Evolutionary conservation across 2,329 filamentous ascomycete species (phyloP), one percentile per base, ranked within the genome.

Genomic region (Pseudogymnoascus sp.): DNA sequence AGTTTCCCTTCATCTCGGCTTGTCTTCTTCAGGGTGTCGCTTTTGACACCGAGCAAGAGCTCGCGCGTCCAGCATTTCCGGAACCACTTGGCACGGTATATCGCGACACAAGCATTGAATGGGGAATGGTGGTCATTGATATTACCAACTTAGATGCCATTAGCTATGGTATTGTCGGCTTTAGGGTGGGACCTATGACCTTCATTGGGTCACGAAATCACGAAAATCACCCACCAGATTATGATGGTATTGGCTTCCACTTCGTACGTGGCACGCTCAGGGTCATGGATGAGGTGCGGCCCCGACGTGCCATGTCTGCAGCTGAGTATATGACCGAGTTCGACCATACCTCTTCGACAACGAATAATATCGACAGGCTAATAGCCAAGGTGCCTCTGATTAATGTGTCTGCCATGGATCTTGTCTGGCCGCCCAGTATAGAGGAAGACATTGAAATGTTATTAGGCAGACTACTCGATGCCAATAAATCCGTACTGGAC

Each of bases 101-200:
- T 14, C 67, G 67, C 37, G 67, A 69, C 63, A 43, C 62, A 11
- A 62, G 63, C 63, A 31, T 65, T 21, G 65, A 68, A 38, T 69
- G 67, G 67, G 67, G 67, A 9, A 69, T 69, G 67, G 66, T 67
- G 12, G 62, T 69, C 16, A 14, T 68, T n/a, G 65, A 69, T 31
- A 67, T 68, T 46, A 69, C 67, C 3, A 61, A 69, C 12, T 49
- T 67, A 9, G 21, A 65, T n/a, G 49, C 46, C 5, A 25, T 68
- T 25, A 60, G 66, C 2, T 68, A 68, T 53, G 66, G 67, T 18
- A 68, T 68, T 38, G 67, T 68, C 25, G 67, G 67, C 28, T 68
- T 68, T 61, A 11, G 53, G 4, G 63, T 68, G n/a, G n/a, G 56
- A 31, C 62, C 25, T 40, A 65, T 65, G 21, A 66, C 49, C 36